phyloP scores from a whole-genome alignment of 1,139 yeast genomes.

The Protomyces lactucae-debilis region DNA sequence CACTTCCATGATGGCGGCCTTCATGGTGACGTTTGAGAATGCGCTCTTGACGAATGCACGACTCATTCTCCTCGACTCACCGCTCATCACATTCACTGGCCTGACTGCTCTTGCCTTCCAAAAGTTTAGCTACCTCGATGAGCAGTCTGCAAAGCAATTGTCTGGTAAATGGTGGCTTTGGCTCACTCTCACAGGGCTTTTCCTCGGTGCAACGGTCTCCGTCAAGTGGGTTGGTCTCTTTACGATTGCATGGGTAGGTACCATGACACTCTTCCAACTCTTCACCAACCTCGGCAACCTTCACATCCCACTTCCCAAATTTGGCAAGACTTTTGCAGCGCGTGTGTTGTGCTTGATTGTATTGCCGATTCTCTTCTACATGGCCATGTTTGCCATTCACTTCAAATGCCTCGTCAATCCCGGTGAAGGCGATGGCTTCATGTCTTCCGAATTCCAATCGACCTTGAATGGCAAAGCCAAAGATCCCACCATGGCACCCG shows the following conservation, averaged over 20 bases:
- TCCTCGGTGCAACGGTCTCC: constrained; percentile 72
- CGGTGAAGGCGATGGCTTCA: constrained; percentile 85
- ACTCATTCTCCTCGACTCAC: constrained; percentile 84
- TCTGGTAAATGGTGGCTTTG: constrained; percentile 64
- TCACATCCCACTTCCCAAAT: constrained; percentile 40
- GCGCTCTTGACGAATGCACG: constrained; percentile 84
- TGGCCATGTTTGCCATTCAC: constrained; percentile 72
- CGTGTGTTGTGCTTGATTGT: constrained; percentile 62
- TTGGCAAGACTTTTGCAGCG: constrained; percentile 51
- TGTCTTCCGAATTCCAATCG: constrained; percentile 85
- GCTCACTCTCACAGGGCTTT: constrained; percentile 68
- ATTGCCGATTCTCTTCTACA: constrained; percentile 64
- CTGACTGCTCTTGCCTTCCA: constrained; percentile 74
- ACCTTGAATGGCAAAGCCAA: constrained; percentile 64
- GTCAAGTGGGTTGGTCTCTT: constrained; percentile 96
- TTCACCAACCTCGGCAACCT: constrained; percentile 91
- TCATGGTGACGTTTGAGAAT: constrained; percentile 72
- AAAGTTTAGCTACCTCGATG: constrained; percentile 57
- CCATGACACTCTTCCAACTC: constrained; percentile 64
- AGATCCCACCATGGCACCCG: constrained; percentile 63
- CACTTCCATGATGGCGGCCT: constrained; percentile 63
- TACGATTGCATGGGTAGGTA: constrained; percentile 89
- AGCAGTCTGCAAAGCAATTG: constrained; percentile 58
- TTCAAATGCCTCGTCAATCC: constrained; percentile 63
- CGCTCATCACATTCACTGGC: constrained; percentile 85